Base-by-base conservation (phyloP, 305 asterid species). In the Salvia sclarea region DNA sequence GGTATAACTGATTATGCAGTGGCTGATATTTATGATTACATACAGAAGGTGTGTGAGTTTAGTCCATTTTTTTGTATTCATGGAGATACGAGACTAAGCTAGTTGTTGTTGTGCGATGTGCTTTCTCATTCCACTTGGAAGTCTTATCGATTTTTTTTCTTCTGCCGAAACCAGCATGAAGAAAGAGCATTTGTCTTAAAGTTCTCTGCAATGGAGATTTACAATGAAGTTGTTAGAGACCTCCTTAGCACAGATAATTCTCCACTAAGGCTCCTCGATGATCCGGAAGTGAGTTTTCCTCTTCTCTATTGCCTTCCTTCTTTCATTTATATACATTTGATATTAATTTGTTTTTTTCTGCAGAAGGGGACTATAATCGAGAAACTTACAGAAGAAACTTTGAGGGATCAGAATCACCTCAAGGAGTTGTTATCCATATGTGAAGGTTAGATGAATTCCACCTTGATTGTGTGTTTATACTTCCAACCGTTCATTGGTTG, bases 191-290 rank as follows among this genome's bases (percentile, higher is more conserved):
- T 91, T 77, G 92, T 77, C 67, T 64, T 91, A 53, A 94, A 94
- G 79, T 94, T 94, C 72, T 83, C 97, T 74, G 99, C 99, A 28
- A 84, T 89, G 81, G 99, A 91, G 81, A 91, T 94, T 62, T 94
- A 94, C 66, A 91, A 94, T 80, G 99, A 94, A 85, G 97, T 88
- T 80, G 96, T 91, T 30, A 83, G 92, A 73, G 99, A 94, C 79
- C 96, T 94, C 75, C 98, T 94, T 40, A 77, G 91, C 79, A 75
- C 82, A 6, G 95, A 94, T 73, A 89, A 66, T 79, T 71, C 84
- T 75, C 92, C 86, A 72, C 88, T 94, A 28, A 80, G 99, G 83
- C 83, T 94, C 62, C 88, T 94, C 17, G 99, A 94, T 83, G 99
- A 94, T 78, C 98, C 97, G 14, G 99, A 94, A 73, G 99, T 89